Base-by-base conservation (phyloP, 2,329 filamentous ascomycete species). In the Trichoderma sp. region DNA sequence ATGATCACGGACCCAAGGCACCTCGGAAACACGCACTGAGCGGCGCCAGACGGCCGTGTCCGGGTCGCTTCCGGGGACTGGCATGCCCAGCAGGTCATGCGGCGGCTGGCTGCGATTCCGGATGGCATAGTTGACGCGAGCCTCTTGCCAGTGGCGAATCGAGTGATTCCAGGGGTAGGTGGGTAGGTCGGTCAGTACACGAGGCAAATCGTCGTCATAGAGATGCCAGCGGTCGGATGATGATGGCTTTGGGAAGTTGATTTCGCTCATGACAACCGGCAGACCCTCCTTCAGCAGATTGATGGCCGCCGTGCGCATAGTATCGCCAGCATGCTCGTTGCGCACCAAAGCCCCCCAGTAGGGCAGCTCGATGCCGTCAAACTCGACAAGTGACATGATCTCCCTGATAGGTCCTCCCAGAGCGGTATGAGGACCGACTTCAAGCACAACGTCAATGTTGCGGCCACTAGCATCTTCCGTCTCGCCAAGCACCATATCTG, bases 81-180 rank as follows among this genome's bases (percentile, higher is more conserved):
- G 24, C 15, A 32, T 14, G 14, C 72, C 56, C 18, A 69, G 32
- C 21, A 69, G 30, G 14, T 71, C 62, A 6, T 71, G 68, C 3
- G 39, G 69, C 1, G 47, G 24, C 5, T 56, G 30, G 3, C 32
- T 62, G 6, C 79, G 76, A 64, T 77, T 74, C 3, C 81, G 77
- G 60, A 78, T 76, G 14, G 78, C 76, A 4, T 57, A 56, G 14
- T 71, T 74, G 26, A 53, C 21, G 6, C 80, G 78, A 0, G 79
- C 77, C 73, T 81, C 80, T 32, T 73, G 66, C 79, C 81, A 83
- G 71, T 81, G 79, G 15, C 61, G 75, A 3, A 77, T 78, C n/a
- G 73, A 71, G 62, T 84, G 81, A 28, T 82, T 79, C 81, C 81
- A 84, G 1, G 76, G 74, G 66, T 84, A 84, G 0, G 77, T 71